phyloP scores from a whole-genome alignment of 1,284 basidiomycete species.

The Ustilago xerochloae region DNA sequence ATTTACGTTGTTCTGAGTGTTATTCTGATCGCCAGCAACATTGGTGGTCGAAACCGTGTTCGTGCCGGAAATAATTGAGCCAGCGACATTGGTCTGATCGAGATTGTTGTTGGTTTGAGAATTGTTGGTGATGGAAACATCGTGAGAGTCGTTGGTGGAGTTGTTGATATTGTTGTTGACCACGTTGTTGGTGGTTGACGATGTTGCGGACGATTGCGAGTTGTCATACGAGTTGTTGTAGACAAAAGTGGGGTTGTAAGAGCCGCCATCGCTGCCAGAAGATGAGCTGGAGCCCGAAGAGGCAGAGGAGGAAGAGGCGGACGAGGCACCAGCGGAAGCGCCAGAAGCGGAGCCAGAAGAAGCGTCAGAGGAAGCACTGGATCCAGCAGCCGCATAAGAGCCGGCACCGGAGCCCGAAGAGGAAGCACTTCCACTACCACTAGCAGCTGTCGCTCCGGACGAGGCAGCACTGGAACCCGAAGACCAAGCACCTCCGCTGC shows the following conservation, averaged over 20 bases:
- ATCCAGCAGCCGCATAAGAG: neutral
- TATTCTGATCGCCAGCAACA: constrained; percentile 5
- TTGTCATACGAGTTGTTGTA: constrained; percentile 44
- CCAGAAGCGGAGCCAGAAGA: neutral
- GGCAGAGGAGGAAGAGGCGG: neutral
- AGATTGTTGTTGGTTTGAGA: constrained; percentile 9
- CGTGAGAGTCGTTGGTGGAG: constrained; percentile 24
- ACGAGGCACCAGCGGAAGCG: neutral
- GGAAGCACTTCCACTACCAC: no score
- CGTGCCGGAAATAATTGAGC: constrained; percentile 10
- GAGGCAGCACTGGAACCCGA: neutral
- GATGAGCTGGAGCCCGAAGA: constrained; percentile 2
- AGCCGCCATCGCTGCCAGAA: neutral
- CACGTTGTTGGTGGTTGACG: constrained; percentile 15
- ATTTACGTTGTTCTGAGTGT: constrained; percentile 12
- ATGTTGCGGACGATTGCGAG: neutral
- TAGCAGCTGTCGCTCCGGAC: neutral
- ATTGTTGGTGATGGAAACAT: constrained; percentile 16
- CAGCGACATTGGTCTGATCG: constrained; percentile 12
- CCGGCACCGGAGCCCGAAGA: constrained; percentile 1
- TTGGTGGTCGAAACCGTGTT: constrained; percentile 16
- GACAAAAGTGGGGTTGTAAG: constrained; percentile 27
- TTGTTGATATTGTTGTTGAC: constrained; percentile 19
- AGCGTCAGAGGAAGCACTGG: neutral
- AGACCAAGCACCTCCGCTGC: constrained; percentile 1